These are phyloP conservation scores for Capsella rubella DNA, from an alignment of 441 rosid species.

Conservation along the genomic window DNA sequence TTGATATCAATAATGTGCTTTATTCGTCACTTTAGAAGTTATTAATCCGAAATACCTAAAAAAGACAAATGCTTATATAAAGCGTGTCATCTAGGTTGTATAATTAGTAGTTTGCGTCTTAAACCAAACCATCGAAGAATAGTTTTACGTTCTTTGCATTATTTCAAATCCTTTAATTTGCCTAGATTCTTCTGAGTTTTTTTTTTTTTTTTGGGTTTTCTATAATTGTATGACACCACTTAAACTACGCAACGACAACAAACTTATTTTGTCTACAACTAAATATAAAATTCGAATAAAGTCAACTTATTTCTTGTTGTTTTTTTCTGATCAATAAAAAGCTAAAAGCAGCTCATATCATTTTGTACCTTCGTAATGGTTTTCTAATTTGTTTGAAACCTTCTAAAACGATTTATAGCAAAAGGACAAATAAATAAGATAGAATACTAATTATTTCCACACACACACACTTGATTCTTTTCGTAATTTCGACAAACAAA, in stretches of 20 bases:
- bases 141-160: background rate
- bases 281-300: background rate
- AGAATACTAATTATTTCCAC: conserved; percentile 14
- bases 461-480: conserved; percentile 29
- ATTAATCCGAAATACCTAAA: background rate
- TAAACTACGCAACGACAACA: conserved; percentile 4
- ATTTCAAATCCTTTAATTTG: background rate
- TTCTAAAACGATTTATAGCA: conserved; percentile 14
- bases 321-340: background rate
- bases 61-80: background rate
- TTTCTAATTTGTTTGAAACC: conserved; percentile 1
- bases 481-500: conserved; percentile 29
- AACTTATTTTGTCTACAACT: conserved; percentile 33
- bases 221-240: background rate
- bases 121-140: background rate
- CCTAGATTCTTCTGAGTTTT: conserved; percentile 8
- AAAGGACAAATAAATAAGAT: conserved; percentile 20
- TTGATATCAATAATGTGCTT: conserved; percentile 11
- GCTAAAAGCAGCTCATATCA: conserved; percentile 19
- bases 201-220: background rate
- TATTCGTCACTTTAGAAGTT: conserved; percentile 7
- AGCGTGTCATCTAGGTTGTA: conserved; percentile 3
- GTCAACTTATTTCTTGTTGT: conserved; percentile 16
- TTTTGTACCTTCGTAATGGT: background rate
- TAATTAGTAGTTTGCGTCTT: background rate